phyloP scores from a whole-genome alignment of 345 rosid species.

The Erucastrum elatum region DNA sequence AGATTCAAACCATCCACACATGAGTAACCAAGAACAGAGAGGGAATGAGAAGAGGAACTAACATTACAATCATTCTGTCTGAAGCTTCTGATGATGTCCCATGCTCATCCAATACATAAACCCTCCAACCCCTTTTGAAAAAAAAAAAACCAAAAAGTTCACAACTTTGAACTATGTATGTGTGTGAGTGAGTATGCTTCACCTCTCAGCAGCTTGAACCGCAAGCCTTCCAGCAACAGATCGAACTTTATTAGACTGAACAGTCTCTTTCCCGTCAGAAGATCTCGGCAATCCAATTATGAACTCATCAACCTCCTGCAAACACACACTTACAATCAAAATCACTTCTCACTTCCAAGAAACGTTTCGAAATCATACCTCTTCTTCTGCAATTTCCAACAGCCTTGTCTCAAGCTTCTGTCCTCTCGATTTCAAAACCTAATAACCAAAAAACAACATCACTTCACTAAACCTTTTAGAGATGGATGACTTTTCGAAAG shows the following conservation, averaged over 20 bases:
- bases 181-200: neutral
- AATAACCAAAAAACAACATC: slow-evolving; percentile 1
- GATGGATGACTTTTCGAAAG: neutral
- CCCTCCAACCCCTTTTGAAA: slow-evolving; percentile 75
- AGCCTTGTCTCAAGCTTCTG: slow-evolving; percentile 72
- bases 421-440: slow-evolving; percentile 81
- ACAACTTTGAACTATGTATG: neutral
- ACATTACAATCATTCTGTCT: slow-evolving; percentile 72
- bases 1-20: neutral
- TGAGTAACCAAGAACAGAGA: slow-evolving; percentile 2
- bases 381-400: slow-evolving; percentile 67
- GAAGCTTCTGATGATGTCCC: slow-evolving; percentile 74
- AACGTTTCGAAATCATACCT: slow-evolving; percentile 40
- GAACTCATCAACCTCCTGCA: slow-evolving; percentile 82
- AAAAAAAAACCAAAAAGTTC: slow-evolving; percentile 24
- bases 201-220: slow-evolving; percentile 78
- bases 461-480: neutral
- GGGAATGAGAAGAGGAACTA: slow-evolving; percentile 21
- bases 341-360: neutral
- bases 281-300: slow-evolving; percentile 85
- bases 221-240: slow-evolving; percentile 83
- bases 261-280: slow-evolving; percentile 72
- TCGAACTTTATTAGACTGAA: slow-evolving; percentile 81
- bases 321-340: neutral
- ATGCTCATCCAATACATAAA: slow-evolving; percentile 86